Evolutionary conservation across 2,329 filamentous ascomycete genomes (phyloP).

Genomic region (Fonsecaea pugnacius): DNA sequence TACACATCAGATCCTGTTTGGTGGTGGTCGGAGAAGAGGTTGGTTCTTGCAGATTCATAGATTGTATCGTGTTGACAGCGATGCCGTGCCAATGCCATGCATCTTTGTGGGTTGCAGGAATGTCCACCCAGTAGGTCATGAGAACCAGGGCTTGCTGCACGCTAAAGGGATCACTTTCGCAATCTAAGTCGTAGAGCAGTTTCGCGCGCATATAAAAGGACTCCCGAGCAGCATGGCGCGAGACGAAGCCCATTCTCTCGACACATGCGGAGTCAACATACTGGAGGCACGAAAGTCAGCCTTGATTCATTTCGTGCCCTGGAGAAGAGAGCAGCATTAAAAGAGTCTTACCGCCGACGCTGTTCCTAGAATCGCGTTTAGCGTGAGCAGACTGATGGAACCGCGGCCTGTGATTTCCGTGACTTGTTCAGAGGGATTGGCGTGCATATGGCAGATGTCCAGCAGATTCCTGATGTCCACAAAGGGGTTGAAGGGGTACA

Average conservation of each 20-base stretch:
- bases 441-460: neutral
- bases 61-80: neutral
- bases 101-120: neutral
- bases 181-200: conserved; percentile 1
- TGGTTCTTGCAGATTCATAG: neutral
- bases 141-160: conserved; percentile 4
- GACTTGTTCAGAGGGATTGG: neutral
- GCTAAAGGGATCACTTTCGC: neutral
- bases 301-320: neutral
- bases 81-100: neutral
- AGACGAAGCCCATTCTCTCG: neutral
- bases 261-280: neutral
- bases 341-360: neutral
- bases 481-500: neutral
- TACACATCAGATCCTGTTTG: neutral
- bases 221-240: neutral
- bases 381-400: neutral
- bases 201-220: conserved; percentile 2
- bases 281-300: neutral
- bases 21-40: neutral
- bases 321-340: neutral
- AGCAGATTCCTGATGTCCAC: neutral
- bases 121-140: conserved; percentile 4
- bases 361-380: neutral
- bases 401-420: neutral